Evolutionary conservation across 352 stramenopile genomes (phyloP), one percentile per base, ranked within the genome.

Genomic region (Pythium scleroteichum): DNA sequence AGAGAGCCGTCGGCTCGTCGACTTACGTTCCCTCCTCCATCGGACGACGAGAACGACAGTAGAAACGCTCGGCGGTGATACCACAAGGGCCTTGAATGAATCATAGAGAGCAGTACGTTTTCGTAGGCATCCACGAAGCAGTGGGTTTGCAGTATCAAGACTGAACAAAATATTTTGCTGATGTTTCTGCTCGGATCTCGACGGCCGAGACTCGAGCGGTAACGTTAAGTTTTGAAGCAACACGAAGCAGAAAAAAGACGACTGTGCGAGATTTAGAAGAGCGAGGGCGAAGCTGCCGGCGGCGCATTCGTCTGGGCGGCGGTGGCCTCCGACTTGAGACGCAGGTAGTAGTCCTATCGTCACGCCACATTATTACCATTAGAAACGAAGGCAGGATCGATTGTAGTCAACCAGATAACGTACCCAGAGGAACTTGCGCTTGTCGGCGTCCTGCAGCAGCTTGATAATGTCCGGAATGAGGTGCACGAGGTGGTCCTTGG

Each of bases 361-460:
- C 27, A 45, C 20, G n/a, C 17, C 53, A 50, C 9, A 4, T 53
- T 0, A n/a, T n/a, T n/a, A n/a, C n/a, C n/a, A n/a, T n/a, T n/a
- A n/a, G n/a, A n/a, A n/a, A n/a, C n/a, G n/a, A n/a, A n/a, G n/a
- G n/a, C n/a, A n/a, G n/a, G n/a, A n/a, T n/a, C n/a, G n/a, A n/a
- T n/a, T n/a, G n/a, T n/a, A n/a, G n/a, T n/a, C n/a, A n/a, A n/a
- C n/a, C n/a, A n/a, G n/a, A 61, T 19, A 20, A 85, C 78, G 42
- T 71, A 92, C 84, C 85, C 85, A 94, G 39, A 94, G 73, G 62
- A 79, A 79, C 75, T 91, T 88, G 57, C 85, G 76, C 82, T 94
- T 94, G 56, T 87, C 69, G 50, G 75, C 70, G 69, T 94, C 85
- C 65, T 92, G 82, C 46, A 94, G 67, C 17, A 94, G 76, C 72